A percentile compares a stretch with the other conserved stretches of the same genome.
Evolutionary conservation across 495 filamentous ascomycete species (phyloP).

Genomic region (Penicillium chermesinum): DNA sequence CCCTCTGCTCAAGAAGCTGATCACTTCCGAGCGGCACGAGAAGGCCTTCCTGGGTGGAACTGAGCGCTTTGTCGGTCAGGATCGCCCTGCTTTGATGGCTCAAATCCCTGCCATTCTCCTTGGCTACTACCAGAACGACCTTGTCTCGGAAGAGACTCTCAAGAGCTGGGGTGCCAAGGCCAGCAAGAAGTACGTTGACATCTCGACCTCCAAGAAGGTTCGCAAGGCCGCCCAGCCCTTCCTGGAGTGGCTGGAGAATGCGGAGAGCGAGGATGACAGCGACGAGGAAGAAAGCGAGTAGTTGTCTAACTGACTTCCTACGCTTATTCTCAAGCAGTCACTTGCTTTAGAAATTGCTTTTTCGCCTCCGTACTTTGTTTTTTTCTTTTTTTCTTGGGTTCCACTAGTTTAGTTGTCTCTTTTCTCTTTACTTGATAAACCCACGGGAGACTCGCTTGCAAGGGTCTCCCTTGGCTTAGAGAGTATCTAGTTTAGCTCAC

Average conservation of each 20-base stretch:
- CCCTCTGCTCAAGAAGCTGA: slow-evolving; percentile 84
- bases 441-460: background rate
- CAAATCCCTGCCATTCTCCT: slow-evolving; percentile 82
- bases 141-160: slow-evolving; percentile 79
- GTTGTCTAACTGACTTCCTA: background rate
- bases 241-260: slow-evolving; percentile 87
- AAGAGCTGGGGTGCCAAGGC: slow-evolving; percentile 90
- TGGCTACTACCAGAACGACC: slow-evolving; percentile 80
- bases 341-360: background rate
- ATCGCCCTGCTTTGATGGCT: slow-evolving; percentile 70
- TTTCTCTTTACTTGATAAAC: background rate
- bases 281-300: slow-evolving; percentile 38
- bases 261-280: slow-evolving; percentile 73
- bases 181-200: slow-evolving; percentile 95
- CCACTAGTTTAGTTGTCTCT: no score
- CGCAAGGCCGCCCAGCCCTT: slow-evolving; percentile 92
- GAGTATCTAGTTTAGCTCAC: slow-evolving; percentile 18
- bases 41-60: slow-evolving; percentile 97
- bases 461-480: background rate
- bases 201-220: slow-evolving; percentile 86
- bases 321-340: no score
- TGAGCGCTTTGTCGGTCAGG: slow-evolving; percentile 84
- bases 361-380: background rate
- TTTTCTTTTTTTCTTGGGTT: slow-evolving; percentile 1
- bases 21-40: slow-evolving; percentile 85